phyloP scores from a whole-genome alignment of 106 monocot species.

The Vanilla planifolia region DNA sequence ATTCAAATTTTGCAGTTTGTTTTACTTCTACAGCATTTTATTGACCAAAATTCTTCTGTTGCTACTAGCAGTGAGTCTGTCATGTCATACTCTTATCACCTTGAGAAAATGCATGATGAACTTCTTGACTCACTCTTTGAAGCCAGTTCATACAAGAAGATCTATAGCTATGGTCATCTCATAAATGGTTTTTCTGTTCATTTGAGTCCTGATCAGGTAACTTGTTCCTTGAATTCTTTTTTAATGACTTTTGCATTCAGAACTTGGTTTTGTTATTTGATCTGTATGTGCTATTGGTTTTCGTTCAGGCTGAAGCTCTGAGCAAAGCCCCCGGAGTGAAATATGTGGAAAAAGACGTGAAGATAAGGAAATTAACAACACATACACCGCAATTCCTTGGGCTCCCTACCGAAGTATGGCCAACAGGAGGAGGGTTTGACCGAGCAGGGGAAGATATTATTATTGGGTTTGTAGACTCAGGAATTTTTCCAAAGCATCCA shows the following conservation, averaged over 20 bases:
- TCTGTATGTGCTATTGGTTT: not conserved
- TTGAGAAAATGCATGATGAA: slow-evolving; percentile 68
- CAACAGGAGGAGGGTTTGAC: slow-evolving; percentile 91
- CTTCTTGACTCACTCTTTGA: slow-evolving; percentile 86
- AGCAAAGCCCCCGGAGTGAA: slow-evolving; percentile 67
- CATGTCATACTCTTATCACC: slow-evolving; percentile 74
- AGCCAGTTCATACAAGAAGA: slow-evolving; percentile 71
- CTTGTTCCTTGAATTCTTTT: not conserved
- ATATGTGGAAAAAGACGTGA: slow-evolving; percentile 79
- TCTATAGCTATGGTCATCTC: slow-evolving; percentile 90
- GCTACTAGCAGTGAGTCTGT: slow-evolving; percentile 55
- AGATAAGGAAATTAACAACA: slow-evolving; percentile 81
- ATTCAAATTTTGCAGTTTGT: not conserved
- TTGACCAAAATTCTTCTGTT: not conserved
- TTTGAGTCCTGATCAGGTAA: slow-evolving; percentile 72
- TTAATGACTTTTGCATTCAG: not conserved
- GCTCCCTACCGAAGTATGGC: slow-evolving; percentile 85
- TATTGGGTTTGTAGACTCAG: slow-evolving; percentile 94
- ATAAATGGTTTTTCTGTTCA: slow-evolving; percentile 93
- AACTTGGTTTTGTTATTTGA: not conserved
- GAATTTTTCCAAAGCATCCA: slow-evolving; percentile 84
- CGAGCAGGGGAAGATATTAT: slow-evolving; percentile 90
- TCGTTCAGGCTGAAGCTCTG: slow-evolving; percentile 59
- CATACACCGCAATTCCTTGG: slow-evolving; percentile 95
- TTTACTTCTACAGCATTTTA: not conserved